These are phyloP conservation scores for Colletotrichum viniferum DNA, from an alignment of 2,329 filamentous ascomycete genomes.

Conservation along the genomic window DNA sequence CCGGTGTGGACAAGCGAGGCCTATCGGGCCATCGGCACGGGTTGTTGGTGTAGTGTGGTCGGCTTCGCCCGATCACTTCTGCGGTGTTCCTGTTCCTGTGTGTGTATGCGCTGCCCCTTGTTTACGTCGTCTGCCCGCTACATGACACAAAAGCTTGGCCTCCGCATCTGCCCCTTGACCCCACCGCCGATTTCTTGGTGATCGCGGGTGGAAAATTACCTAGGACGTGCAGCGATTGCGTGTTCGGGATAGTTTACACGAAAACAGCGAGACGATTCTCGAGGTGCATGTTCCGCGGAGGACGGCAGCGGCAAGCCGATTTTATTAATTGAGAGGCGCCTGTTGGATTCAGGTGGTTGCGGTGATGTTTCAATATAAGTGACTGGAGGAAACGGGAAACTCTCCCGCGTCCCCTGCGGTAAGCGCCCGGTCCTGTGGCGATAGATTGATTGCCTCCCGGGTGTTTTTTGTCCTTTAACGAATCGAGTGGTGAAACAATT, in stretches of 20 bases:
- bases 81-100: background rate
- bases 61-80: background rate
- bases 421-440: background rate
- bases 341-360: background rate
- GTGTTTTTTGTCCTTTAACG: background rate
- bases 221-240: background rate
- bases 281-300: background rate
- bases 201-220: background rate
- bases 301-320: background rate
- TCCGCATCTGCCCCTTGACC: background rate
- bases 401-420: background rate
- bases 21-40: constrained; percentile 2
- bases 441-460: background rate
- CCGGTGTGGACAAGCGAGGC: background rate
- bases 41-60: background rate
- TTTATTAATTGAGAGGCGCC: background rate
- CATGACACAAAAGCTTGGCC: constrained; percentile 13
- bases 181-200: background rate
- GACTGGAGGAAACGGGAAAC: background rate
- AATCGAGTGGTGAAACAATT: background rate
- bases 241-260: background rate
- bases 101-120: background rate
- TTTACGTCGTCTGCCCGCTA: background rate
- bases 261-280: background rate
- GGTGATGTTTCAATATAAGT: background rate